Conservation (phyloP, 1,284 basidiomycete genomes). For the Sporisorium iseilematis-ciliati region DNA sequence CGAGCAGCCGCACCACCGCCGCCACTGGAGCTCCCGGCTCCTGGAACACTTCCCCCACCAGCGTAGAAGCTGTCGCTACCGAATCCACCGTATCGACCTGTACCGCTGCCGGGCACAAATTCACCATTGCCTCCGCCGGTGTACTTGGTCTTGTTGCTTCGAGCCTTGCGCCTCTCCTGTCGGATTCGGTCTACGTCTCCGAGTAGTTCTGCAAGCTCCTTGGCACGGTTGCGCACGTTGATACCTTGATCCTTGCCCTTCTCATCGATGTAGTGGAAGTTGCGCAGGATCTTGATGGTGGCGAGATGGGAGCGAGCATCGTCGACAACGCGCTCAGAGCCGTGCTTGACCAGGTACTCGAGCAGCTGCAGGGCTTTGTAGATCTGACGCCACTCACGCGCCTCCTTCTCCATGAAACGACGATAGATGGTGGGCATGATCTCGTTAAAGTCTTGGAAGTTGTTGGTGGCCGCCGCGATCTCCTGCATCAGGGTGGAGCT, state of each 20-base stretch:
- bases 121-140: slow-evolving; percentile 85
- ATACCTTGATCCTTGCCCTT: slow-evolving; percentile 99
- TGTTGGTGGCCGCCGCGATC: slow-evolving; percentile 94
- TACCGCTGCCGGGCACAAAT: slow-evolving; percentile 74
- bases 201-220: slow-evolving; percentile 89
- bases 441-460: slow-evolving; percentile 98
- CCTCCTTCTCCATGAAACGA: slow-evolving; percentile 87
- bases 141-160: slow-evolving; percentile 92
- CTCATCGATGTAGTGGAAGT: slow-evolving; percentile 98
- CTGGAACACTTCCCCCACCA: slow-evolving; percentile 72
- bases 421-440: slow-evolving; percentile 98
- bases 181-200: slow-evolving; percentile 92
- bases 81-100: slow-evolving; percentile 83
- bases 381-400: slow-evolving; percentile 97
- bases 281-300: slow-evolving; percentile 96
- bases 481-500: slow-evolving; percentile 98
- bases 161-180: slow-evolving; percentile 89
- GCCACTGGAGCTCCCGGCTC: slow-evolving; percentile 73
- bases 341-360: slow-evolving; percentile 96
- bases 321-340: slow-evolving; percentile 97
- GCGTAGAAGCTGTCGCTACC: slow-evolving; percentile 77
- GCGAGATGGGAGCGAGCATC: slow-evolving; percentile 94
- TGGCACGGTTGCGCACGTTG: slow-evolving; percentile 94
- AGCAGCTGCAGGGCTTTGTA: slow-evolving; percentile 97
- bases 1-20: slow-evolving; percentile 73